Evolutionary conservation across 352 stramenopile species (phyloP).

Genomic region (Peronospora tabacina): DNA sequence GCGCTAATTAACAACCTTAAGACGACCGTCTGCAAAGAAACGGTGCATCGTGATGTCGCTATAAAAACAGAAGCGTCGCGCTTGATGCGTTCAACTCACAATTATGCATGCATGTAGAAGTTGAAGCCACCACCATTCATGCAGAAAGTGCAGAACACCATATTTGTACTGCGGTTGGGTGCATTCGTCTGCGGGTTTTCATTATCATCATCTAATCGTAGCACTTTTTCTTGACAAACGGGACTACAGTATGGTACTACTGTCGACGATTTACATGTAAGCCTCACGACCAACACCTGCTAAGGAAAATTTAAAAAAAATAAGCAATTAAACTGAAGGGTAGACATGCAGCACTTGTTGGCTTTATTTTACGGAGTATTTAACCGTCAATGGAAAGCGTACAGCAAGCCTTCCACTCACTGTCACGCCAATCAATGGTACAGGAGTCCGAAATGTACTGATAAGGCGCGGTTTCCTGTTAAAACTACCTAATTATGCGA

Average conservation of each 20-base stretch:
- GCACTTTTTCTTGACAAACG: conserved; percentile 17
- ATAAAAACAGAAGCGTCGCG: not conserved
- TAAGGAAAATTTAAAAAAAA: no score
- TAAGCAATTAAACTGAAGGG: no score
- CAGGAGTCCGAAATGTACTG: no score
- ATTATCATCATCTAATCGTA: conserved; percentile 7
- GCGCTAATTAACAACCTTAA: no score
- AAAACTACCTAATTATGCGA: no score
- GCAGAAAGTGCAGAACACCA: conserved; percentile 9
- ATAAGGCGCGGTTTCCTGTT: no score
- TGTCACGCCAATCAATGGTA: no score
- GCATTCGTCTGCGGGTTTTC: not conserved
- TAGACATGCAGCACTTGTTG: no score
- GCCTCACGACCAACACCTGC: no score
- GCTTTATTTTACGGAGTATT: no score
- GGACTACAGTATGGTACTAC: not conserved
- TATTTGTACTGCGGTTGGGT: not conserved
- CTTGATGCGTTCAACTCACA: not conserved
- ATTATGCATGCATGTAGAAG: not conserved
- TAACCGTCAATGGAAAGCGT: no score
- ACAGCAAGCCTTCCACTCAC: no score
- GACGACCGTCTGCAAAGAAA: not conserved
- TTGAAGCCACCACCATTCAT: not conserved
- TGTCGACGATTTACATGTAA: not conserved
- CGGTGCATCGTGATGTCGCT: not conserved